Conservation (phyloP, 108 stramenopile genomes). For the Epithemia pelagica region DNA sequence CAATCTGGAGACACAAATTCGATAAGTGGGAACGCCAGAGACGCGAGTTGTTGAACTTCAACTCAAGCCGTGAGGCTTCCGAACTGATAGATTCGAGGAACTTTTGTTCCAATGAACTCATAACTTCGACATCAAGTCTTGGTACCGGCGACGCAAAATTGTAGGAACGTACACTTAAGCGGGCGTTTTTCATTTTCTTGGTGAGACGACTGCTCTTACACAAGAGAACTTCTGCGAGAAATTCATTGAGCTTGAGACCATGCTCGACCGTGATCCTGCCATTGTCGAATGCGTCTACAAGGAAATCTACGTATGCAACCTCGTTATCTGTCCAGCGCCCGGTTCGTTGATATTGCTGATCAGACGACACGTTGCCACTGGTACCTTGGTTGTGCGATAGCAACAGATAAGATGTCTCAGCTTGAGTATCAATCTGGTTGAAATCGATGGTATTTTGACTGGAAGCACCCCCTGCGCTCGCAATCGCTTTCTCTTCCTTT, state of each 20-base stretch:
- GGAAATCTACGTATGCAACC: slow-evolving; percentile 46
- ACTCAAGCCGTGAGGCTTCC: slow-evolving; percentile 44
- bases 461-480: slow-evolving; percentile 3
- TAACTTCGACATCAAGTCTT: slow-evolving; percentile 7
- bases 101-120: slow-evolving; percentile 51
- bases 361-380: slow-evolving; percentile 20
- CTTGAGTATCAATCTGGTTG: slow-evolving; percentile 21
- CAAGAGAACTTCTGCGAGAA: slow-evolving; percentile 62
- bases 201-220: slow-evolving; percentile 72
- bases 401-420: slow-evolving; percentile 33
- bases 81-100: slow-evolving; percentile 62
- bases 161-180: slow-evolving; percentile 57
- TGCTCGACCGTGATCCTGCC: slow-evolving; percentile 60
- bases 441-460: slow-evolving; percentile 6
- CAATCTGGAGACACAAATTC: slow-evolving; percentile 69
- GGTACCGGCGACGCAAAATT: slow-evolving; percentile 1
- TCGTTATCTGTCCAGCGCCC: slow-evolving; percentile 77
- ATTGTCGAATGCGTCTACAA: slow-evolving; percentile 61
- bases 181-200: slow-evolving; percentile 82
- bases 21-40: slow-evolving; percentile 74
- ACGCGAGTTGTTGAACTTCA: slow-evolving; percentile 54
- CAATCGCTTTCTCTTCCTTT: slow-evolving; percentile 16
- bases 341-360: slow-evolving; percentile 45
- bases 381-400: slow-evolving; percentile 16
- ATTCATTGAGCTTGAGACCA: slow-evolving; percentile 74